These are phyloP conservation scores for Priceomyces carsonii DNA, from an alignment of 805 yeast genomes.

Conservation along the genomic window DNA sequence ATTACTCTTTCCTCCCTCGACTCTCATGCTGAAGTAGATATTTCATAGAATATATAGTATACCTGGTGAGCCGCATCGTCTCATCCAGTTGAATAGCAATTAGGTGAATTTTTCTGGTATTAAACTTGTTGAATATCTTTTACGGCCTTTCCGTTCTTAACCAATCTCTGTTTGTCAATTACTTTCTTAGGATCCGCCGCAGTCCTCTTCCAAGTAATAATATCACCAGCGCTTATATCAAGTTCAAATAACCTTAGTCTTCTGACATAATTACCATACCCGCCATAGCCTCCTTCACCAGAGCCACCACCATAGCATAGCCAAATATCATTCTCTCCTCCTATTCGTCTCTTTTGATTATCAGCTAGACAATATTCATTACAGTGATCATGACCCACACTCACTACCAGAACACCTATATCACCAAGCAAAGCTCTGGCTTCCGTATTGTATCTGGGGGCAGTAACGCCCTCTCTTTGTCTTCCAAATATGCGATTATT, in stretches of 20 bases:
- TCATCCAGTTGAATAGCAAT: no score
- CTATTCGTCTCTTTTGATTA: conserved; percentile 22
- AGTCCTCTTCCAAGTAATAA: conserved; percentile 72
- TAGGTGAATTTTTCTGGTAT: no score
- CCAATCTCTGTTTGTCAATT: conserved; percentile 55
- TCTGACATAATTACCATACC: conserved; percentile 85
- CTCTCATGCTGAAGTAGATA: no score
- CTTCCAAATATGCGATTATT: conserved; percentile 57
- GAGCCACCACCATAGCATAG: conserved; percentile 91
- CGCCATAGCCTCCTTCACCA: conserved; percentile 97
- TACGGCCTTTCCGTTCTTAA: conserved; percentile 46
- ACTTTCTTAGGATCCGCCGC: conserved; percentile 51
- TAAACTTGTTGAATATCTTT: no score
- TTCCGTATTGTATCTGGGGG: conserved; percentile 71
- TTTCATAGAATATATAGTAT: no score
- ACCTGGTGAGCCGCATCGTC: no score
- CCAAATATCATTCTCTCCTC: conserved; percentile 54
- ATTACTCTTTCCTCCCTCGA: no score
- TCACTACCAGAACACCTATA: conserved; percentile 71
- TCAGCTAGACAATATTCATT: conserved; percentile 77
- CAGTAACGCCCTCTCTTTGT: conserved; percentile 72
- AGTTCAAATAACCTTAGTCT: conserved; percentile 73
- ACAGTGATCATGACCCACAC: conserved; percentile 95
- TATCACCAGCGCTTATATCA: conserved; percentile 48
- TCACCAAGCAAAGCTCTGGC: conserved; percentile 58